Percentiles rank a stretch among this genome's conserved stretches.
Evolutionary conservation across 257 asterid genomes (phyloP).

Genomic region (Nicotiana attenuata): DNA sequence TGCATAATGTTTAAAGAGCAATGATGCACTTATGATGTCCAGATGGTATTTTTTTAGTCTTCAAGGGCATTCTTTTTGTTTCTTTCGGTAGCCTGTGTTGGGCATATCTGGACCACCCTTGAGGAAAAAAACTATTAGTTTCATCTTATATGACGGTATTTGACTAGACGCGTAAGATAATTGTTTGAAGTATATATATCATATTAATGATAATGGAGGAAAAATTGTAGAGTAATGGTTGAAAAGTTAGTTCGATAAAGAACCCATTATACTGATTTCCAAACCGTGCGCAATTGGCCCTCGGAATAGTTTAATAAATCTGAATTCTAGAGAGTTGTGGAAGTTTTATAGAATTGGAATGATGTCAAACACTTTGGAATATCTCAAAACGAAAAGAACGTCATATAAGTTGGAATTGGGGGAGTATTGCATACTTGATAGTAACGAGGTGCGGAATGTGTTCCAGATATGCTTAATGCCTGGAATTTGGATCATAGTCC

Average conservation of each 20-base stretch:
- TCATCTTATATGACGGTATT: too few relatives aligned
- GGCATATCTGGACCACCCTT: neutral
- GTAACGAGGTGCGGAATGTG: neutral
- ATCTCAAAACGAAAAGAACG: neutral
- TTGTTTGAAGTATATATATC: neutral
- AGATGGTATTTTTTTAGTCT: neutral
- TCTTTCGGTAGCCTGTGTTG: neutral
- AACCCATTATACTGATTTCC: too few relatives aligned
- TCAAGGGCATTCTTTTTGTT: neutral
- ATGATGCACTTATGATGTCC: too few relatives aligned
- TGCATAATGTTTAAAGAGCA: too few relatives aligned
- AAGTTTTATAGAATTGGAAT: neutral
- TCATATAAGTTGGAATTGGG: neutral
- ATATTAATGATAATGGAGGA: neutral
- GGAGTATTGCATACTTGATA: neutral
- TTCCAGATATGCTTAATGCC: neutral
- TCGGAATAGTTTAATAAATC: neutral
- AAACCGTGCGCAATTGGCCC: too few relatives aligned
- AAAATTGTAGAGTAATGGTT: neutral
- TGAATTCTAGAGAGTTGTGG: neutral
- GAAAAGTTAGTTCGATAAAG: neutral
- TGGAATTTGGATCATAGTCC: neutral
- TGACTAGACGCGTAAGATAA: neutral
- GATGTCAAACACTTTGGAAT: neutral
- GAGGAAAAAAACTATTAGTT: neutral